Evolutionary conservation across 2,329 filamentous ascomycete genomes (phyloP).

Genomic region (Cryphonectria naterciae): DNA sequence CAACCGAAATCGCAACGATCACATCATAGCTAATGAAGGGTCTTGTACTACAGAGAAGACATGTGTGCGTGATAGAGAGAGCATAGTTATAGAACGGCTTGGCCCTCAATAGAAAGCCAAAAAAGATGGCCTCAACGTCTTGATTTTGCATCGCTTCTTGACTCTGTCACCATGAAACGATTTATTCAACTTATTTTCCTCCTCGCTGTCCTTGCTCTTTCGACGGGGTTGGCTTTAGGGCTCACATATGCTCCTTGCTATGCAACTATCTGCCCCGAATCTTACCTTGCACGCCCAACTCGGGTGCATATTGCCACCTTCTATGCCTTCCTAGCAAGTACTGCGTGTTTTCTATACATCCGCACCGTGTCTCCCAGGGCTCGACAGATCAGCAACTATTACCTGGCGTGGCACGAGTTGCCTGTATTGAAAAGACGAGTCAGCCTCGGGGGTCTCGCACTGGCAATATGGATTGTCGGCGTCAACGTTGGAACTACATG

Average conservation of each 20-base stretch:
- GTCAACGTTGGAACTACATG: slow-evolving; percentile 22
- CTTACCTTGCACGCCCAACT: slow-evolving; percentile 26
- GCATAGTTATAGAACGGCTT: background rate
- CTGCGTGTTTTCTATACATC: slow-evolving; percentile 12
- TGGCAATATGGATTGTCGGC: slow-evolving; percentile 23
- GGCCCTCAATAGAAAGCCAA: background rate
- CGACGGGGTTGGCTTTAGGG: slow-evolving; percentile 22
- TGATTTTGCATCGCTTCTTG: background rate
- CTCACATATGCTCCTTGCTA: slow-evolving; percentile 30
- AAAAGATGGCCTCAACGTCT: background rate
- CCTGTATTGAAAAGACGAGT: slow-evolving; percentile 16
- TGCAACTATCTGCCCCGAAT: slow-evolving; percentile 28
- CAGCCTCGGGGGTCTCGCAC: slow-evolving; percentile 19
- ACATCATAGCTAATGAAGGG: background rate
- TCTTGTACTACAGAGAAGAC: background rate
- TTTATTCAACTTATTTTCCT: background rate
- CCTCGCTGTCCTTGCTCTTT: background rate
- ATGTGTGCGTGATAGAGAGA: background rate
- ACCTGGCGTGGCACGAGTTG: background rate
- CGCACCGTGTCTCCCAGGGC: background rate
- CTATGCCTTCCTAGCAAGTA: slow-evolving; percentile 24
- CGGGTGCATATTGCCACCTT: slow-evolving; percentile 26
- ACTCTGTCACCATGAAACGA: background rate
- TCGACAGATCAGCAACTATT: slow-evolving; percentile 13
- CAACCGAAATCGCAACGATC: background rate